A percentile compares a stretch with the other conserved stretches of the same genome.
Evolutionary conservation across 1,139 yeast species (phyloP).

Genomic region (Arxiozyma heterogenica): DNA sequence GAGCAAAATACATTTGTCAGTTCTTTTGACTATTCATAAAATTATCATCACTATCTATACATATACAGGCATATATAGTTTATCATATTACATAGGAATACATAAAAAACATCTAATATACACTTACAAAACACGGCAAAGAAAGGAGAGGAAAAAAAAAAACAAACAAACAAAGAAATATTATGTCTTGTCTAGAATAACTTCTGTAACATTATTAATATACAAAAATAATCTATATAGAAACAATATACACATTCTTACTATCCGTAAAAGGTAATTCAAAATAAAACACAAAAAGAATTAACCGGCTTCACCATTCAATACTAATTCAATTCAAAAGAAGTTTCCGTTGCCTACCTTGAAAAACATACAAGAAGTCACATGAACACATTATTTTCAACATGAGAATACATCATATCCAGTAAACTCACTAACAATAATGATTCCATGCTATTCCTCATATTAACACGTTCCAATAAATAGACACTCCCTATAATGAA

Average conservation of each 20-base stretch:
- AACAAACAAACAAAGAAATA: not conserved
- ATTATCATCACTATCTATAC: too few species aligned
- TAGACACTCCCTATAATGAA: constrained; percentile 3
- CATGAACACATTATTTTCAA: not conserved
- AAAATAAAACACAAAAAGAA: not conserved
- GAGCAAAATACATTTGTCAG: too few species aligned
- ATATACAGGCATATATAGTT: too few species aligned
- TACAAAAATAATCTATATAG: not conserved
- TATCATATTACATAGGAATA: not conserved
- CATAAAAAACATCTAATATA: not conserved
- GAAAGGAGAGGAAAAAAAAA: not conserved
- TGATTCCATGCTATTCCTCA: not conserved
- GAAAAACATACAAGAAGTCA: not conserved
- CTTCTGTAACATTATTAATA: constrained; percentile 2
- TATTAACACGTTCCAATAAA: not conserved
- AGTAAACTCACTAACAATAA: constrained; percentile 1
- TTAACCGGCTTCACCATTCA: not conserved
- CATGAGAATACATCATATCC: not conserved
- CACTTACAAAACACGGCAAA: not conserved
- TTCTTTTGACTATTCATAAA: not conserved
- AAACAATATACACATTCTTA: constrained; percentile 2
- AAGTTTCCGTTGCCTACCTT: not conserved
- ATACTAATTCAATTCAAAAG: constrained; percentile 3
- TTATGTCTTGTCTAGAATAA: not conserved
- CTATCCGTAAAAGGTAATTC: not conserved